Evolutionary conservation across 306 rosid genomes (phyloP).

Genomic region (Vachellia collinsii): DNA sequence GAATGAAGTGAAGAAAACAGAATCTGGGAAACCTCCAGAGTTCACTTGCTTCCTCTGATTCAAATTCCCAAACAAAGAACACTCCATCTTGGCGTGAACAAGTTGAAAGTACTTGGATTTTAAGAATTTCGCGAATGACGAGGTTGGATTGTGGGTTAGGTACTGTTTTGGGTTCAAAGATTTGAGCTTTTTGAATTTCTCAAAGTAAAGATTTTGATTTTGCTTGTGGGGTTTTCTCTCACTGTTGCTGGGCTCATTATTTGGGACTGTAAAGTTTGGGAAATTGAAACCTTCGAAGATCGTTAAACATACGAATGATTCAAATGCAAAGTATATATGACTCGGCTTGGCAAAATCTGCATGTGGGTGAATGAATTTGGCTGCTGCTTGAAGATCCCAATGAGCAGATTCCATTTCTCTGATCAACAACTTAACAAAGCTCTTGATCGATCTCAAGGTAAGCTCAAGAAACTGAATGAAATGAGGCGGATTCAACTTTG

Average conservation of each 20-base stretch:
- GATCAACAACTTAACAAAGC: constrained; percentile 65
- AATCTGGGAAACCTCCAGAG: constrained; percentile 75
- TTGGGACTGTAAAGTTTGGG: constrained; percentile 55
- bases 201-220: constrained; percentile 49
- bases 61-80: constrained; percentile 83
- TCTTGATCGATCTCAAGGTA: constrained; percentile 50
- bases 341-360: constrained; percentile 50
- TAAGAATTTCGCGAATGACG: constrained; percentile 56
- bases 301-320: constrained; percentile 68
- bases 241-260: too few relatives aligned
- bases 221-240: constrained; percentile 18
- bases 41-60: constrained; percentile 73
- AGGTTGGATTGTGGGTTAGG: constrained; percentile 56
- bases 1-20: constrained; percentile 68
- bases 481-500: too few relatives aligned
- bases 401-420: constrained; percentile 78
- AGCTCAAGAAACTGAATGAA: constrained; percentile 66
- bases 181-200: constrained; percentile 61
- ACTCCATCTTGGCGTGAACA: constrained; percentile 92
- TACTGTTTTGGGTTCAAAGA: constrained; percentile 48
- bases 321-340: constrained; percentile 66
- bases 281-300: constrained; percentile 77
- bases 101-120: constrained; percentile 70
- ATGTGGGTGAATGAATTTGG: constrained; percentile 65
- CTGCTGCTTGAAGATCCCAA: constrained; percentile 81